Evolutionary conservation across 805 yeast genomes (phyloP).

Genomic region (Clavispora carvajalis): DNA sequence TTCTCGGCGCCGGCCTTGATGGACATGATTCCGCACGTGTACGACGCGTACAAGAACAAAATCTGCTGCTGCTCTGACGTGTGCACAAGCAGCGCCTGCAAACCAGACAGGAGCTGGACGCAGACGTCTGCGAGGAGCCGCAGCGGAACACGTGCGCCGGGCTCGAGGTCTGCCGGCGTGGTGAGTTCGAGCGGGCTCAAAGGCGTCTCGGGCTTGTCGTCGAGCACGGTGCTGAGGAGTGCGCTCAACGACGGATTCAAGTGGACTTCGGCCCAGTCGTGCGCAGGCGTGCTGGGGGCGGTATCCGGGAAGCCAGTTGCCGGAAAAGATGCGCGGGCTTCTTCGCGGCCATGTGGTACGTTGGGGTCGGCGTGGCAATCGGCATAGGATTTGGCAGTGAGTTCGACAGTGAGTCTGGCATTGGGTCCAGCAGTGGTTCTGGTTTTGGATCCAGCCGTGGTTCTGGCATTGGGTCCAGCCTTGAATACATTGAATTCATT

Average conservation of each 20-base stretch:
- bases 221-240: constrained; percentile 29
- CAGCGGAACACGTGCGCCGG: not conserved
- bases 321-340: too few relatives aligned
- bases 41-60: constrained; percentile 27
- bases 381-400: too few relatives aligned
- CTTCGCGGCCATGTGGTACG: too few relatives aligned
- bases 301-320: too few relatives aligned
- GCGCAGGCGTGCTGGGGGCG: constrained; percentile 8
- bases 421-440: too few relatives aligned
- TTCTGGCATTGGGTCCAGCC: too few relatives aligned
- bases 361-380: too few relatives aligned
- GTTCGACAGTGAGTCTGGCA: too few relatives aligned
- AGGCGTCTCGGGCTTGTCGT: constrained; percentile 17
- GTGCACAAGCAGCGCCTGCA: constrained; percentile 10
- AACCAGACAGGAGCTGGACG: not conserved
- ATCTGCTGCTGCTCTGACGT: constrained; percentile 34
- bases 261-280: constrained; percentile 17
- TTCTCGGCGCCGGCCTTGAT: constrained; percentile 64
- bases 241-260: constrained; percentile 37
- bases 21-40: constrained; percentile 47
- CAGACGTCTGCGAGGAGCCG: not conserved
- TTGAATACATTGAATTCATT: too few relatives aligned
- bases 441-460: too few relatives aligned
- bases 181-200: constrained; percentile 24
- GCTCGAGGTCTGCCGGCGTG: not conserved